Evolutionary conservation across 2,329 filamentous ascomycete species (phyloP), one percentile per base, ranked within the genome.

Genomic region (Penicillium sp.): DNA sequence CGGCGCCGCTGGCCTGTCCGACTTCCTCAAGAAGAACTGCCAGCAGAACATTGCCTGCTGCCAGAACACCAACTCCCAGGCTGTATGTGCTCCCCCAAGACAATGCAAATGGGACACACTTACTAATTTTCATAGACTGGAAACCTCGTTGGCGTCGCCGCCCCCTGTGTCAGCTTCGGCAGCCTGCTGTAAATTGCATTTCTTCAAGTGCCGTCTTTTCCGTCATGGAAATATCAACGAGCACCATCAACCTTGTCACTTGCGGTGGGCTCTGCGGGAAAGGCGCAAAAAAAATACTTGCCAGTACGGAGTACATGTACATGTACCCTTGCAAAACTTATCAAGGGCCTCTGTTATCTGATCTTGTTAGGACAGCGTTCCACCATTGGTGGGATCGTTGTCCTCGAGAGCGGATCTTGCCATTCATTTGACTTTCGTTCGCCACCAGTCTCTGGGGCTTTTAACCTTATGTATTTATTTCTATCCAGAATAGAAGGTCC

Each of bases 1-100:
- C 12, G 55, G 55, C 12, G 61, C 60, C 42, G 36, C 50, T 19
- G 57, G 54, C 5, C n/a, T 48, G 35, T 35, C 59, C 36, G 59
- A 68, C 41, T 56, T 69, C 14, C 43, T 69, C 42, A 60, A 66
- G 53, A 62, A 62, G 58, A 65, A 69, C 56, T 69, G 67, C 67
- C 64, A 68, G 61, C 63, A 67, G 53, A 67, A 62, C 59, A 58
- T 69, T 67, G 67, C 64, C 40, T 69, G 67, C 57, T 69, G 67
- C 65, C 66, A 69, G 64, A 62, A 67, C 61, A 51, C 56, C 45
- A 41, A 40, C 26, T 58, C 66, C 50, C 44, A 60, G 26, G 63
- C 67, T 28, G 62, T 67, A 62, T 42, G 60, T 61, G 5, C 30
- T 31, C 10, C 26, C 14, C 19, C 2, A 30, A 17, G 2, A n/a